Evolutionary conservation across 495 filamentous ascomycete species (phyloP).

Genomic region (Elaphomyces granulatus): DNA sequence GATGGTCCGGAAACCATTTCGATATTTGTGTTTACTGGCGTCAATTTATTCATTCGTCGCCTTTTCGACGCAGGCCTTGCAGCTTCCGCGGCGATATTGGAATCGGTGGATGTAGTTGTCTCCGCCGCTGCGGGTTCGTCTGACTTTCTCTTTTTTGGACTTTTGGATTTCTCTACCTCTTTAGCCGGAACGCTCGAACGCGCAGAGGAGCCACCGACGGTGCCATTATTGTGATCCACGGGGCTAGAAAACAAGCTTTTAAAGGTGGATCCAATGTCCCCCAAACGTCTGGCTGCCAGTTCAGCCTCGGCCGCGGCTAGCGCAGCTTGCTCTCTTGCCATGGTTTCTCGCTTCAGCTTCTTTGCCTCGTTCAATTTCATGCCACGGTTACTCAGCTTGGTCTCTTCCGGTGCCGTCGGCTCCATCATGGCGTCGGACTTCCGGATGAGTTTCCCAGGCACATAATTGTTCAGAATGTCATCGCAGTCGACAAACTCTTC

Average conservation of each 20-base stretch:
- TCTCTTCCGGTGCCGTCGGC: constrained; percentile 20
- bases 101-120: constrained; percentile 2
- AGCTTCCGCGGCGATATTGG: constrained; percentile 4
- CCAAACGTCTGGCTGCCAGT: constrained; percentile 42
- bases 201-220: constrained; percentile 2
- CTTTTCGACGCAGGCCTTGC: constrained; percentile 29
- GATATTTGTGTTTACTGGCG: not conserved
- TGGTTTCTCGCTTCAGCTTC: constrained; percentile 67
- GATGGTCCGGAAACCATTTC: not conserved
- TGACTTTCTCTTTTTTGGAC: constrained; percentile 20
- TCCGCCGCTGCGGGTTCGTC: constrained; percentile 12
- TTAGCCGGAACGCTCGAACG: constrained; percentile 5
- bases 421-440: constrained; percentile 37
- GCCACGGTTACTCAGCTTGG: constrained; percentile 58
- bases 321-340: constrained; percentile 48
- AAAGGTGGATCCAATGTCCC: constrained; percentile 37
- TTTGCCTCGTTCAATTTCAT: constrained; percentile 91
- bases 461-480: constrained; percentile 29
- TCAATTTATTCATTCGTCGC: constrained; percentile 8
- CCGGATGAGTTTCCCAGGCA: constrained; percentile 31
- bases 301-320: constrained; percentile 44
- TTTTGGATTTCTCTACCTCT: constrained; percentile 12
- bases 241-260: constrained; percentile 25
- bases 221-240: constrained; percentile 3
- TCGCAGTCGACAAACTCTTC: constrained; percentile 45